These are phyloP conservation scores for Ormosia semicastrata DNA, from an alignment of 306 rosid genomes.

Conservation along the genomic window DNA sequence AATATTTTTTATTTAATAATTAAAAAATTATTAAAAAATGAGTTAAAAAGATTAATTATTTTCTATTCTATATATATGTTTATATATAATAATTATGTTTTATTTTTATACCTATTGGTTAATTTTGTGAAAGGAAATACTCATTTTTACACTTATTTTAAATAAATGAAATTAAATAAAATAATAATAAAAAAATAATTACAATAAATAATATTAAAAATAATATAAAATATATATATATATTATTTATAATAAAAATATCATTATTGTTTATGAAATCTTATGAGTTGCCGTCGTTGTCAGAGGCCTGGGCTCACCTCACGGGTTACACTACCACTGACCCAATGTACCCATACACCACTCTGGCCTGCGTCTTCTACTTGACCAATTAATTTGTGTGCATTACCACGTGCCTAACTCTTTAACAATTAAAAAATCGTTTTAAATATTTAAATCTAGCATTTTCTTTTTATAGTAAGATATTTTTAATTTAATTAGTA, in stretches of 20 bases:
- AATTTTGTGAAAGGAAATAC: neutral
- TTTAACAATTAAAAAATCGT: neutral
- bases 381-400: neutral
- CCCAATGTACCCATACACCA: neutral
- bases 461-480: neutral
- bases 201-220: no score
- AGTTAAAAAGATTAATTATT: no score
- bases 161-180: no score
- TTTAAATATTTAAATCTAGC: neutral
- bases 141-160: no score
- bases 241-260: no score
- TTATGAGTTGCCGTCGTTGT: slow-evolving; percentile 7
- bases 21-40: no score
- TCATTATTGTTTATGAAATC: no score
- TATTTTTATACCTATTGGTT: neutral
- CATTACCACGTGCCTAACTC: neutral
- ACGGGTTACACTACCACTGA: neutral
- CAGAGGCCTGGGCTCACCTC: neutral
- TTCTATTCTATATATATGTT: neutral
- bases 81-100: neutral
- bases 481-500: neutral
- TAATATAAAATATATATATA: no score
- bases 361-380: neutral
- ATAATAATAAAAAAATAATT: no score
- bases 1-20: no score